These are phyloP conservation scores for Pseudogymnoascus sp. DNA, from an alignment of 2,329 filamentous ascomycete genomes.

Conservation along the genomic window DNA sequence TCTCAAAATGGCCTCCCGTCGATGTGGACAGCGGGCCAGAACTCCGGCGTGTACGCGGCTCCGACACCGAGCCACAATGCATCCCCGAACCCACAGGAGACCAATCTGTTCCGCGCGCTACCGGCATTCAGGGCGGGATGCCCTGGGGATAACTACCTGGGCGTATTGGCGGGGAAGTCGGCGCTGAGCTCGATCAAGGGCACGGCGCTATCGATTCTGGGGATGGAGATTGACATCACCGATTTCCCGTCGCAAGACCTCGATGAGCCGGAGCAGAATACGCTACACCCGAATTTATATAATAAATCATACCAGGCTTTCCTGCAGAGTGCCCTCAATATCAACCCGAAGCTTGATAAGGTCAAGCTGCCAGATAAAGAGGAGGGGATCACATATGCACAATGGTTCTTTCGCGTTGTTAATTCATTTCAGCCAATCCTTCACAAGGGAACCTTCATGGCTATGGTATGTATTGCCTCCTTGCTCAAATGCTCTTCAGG, in stretches of 20 bases:
- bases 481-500: not conserved
- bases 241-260: constrained; percentile 60
- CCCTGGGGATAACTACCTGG: constrained; percentile 56
- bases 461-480: constrained; percentile 44
- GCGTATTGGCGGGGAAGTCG: constrained; percentile 49
- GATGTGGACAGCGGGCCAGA: constrained; percentile 16
- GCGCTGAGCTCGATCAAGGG: constrained; percentile 67
- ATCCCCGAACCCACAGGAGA: constrained; percentile 14
- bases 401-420: constrained; percentile 68
- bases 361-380: constrained; percentile 55
- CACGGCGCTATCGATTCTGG: constrained; percentile 68
- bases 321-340: constrained; percentile 54
- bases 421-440: constrained; percentile 66
- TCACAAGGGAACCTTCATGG: constrained; percentile 67
- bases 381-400: constrained; percentile 59
- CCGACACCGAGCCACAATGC: not conserved
- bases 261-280: constrained; percentile 47
- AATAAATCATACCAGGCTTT: constrained; percentile 68
- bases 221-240: constrained; percentile 70
- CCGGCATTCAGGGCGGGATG: constrained; percentile 26
- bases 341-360: constrained; percentile 47
- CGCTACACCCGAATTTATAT: constrained; percentile 41
- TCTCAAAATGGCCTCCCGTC: constrained; percentile 12
- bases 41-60: constrained; percentile 8
- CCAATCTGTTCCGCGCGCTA: constrained; percentile 19